These are phyloP conservation scores for Suillus fuscotomentosus DNA, from an alignment of 768 basidiomycete species.

Conservation along the genomic window DNA sequence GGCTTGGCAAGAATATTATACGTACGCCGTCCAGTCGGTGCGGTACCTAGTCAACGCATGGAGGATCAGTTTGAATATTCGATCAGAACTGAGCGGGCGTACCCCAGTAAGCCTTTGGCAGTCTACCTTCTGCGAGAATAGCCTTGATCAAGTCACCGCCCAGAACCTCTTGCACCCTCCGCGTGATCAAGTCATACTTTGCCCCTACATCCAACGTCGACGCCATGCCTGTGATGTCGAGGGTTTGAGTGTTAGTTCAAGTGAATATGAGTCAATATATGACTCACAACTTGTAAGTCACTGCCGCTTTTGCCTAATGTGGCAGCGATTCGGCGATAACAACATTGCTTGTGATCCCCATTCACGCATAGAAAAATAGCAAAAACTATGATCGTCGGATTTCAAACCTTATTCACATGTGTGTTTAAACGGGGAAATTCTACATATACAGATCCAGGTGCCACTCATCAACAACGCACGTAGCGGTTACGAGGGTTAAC, in stretches of 20 bases:
- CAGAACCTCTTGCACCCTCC: constrained; percentile 84
- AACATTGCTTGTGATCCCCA: too few relatives aligned
- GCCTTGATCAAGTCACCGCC: constrained; percentile 82
- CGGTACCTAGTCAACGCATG: constrained; percentile 60
- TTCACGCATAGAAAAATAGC: too few relatives aligned
- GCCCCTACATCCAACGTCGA: constrained; percentile 32
- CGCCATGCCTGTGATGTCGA: constrained; percentile 24
- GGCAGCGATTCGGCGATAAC: too few relatives aligned
- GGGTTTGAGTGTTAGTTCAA: background rate
- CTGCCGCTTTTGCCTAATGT: background rate
- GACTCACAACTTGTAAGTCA: background rate
- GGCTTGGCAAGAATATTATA: constrained; percentile 2
- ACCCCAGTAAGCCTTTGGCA: constrained; percentile 93
- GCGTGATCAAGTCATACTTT: constrained; percentile 80
- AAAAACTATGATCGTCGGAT: too few relatives aligned
- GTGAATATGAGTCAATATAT: background rate
- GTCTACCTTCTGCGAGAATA: constrained; percentile 72
- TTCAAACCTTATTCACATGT: too few relatives aligned
- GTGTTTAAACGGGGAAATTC: too few relatives aligned
- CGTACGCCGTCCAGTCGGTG: constrained; percentile 93
- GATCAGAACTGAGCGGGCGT: constrained; percentile 28
- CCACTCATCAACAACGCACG: too few relatives aligned
- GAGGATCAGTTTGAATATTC: background rate
- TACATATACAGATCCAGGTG: too few relatives aligned
- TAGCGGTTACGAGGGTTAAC: too few relatives aligned